Evolutionary conservation across 805 yeast genomes (phyloP).

Genomic region (Debaryomyces prosopidis): DNA sequence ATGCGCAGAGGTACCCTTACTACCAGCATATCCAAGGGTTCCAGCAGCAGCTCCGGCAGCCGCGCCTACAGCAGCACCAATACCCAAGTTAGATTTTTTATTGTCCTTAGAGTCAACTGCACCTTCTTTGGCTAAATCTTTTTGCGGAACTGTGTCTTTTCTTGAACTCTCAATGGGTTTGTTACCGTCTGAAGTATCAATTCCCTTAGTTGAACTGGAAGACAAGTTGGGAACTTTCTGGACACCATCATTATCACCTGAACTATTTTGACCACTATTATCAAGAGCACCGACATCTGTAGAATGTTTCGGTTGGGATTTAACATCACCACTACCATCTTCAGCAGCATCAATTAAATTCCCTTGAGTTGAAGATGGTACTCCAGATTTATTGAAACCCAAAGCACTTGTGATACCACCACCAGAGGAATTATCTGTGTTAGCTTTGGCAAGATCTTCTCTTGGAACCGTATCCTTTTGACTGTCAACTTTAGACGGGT

Average conservation of each 20-base stretch:
- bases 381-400: slow-evolving; percentile 1
- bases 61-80: slow-evolving; percentile 19
- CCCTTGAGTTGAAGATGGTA: slow-evolving; percentile 4
- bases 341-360: neutral
- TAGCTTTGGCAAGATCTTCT: slow-evolving; percentile 1
- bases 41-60: slow-evolving; percentile 12
- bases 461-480: slow-evolving; percentile 6
- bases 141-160: neutral
- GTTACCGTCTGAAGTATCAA: neutral
- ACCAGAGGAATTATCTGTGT: neutral
- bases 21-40: slow-evolving; percentile 11
- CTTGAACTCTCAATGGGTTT: too few relatives aligned
- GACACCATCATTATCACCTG: neutral
- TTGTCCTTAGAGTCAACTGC: too few relatives aligned
- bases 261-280: neutral
- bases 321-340: neutral
- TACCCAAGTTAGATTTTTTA: slow-evolving; percentile 9
- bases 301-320: neutral
- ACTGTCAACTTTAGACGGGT: neutral
- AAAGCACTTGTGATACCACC: slow-evolving; percentile 5
- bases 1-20: neutral
- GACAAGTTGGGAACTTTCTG: slow-evolving; percentile 1
- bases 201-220: neutral
- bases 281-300: neutral
- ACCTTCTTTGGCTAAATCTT: slow-evolving; percentile 2